Base-by-base conservation (phyloP, 768 basidiomycete genomes). In the Cyclocybe cylindracea region DNA sequence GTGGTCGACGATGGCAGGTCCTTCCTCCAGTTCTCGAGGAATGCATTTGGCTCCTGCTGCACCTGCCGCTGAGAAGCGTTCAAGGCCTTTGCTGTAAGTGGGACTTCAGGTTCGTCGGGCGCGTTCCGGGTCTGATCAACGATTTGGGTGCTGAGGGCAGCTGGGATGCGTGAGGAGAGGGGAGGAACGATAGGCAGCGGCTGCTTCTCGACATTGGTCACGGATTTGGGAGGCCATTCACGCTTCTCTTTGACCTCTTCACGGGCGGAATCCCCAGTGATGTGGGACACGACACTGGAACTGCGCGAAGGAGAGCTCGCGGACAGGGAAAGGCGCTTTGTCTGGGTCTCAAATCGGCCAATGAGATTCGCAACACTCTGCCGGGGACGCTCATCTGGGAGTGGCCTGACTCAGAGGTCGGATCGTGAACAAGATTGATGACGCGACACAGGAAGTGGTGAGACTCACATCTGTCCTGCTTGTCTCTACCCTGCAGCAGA, bases 281-380 rank as follows among this genome's bases (percentile, higher is more conserved):
- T 72, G 58, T 89, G 82, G 29, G 87, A 86, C 14, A 78, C 70
- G 53, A 83, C 86, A 58, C 85, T 89, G n/a, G 81, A 76, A 58
- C 84, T 85, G 53, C 87, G 80, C 11, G 82, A 75, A 31, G 78
- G 69, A 54, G 63, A 58, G 54, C 60, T 55, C 16, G 60, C 62
- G 43, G 66, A 60, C 44, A 60, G 59, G 4, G 83, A 70, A 59
- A 82, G 79, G 44, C 83, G 82, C 66, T 89, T 92, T 50, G 78
- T 84, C 71, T 89, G 86, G 60, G 82, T 88, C 68, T 94, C 91
- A 59, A 94, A 94, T 52, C 87, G 82, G 46, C 91, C 91, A 63
- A 94, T 94, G 71, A 94, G 86, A 66, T 92, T 94, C 57, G 91
- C 91, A 43, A 94, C 91, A 61, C 87, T 90, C 66, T 82, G 83